Conservation (phyloP, 345 rosid genomes). For the Citrus reticulata region DNA sequence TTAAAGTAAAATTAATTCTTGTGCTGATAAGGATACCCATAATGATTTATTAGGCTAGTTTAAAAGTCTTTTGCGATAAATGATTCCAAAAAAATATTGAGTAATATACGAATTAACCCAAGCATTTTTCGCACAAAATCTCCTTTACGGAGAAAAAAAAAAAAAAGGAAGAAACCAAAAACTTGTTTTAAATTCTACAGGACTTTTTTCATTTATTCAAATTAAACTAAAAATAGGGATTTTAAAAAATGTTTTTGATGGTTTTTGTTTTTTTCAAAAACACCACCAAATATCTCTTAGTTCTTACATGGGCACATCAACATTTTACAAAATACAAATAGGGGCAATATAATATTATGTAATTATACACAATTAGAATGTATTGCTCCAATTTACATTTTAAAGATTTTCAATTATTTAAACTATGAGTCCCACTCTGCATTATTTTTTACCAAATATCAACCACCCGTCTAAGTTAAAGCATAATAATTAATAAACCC, state of each 20-base stretch:
- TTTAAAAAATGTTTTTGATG: no score
- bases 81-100: background rate
- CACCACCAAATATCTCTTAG: no score
- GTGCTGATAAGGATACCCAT: background rate
- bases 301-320: no score
- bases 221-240: no score
- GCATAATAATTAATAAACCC: no score
- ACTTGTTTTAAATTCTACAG: background rate
- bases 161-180: background rate
- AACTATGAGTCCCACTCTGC: no score
- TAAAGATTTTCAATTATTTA: background rate
- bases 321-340: no score
- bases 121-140: background rate
- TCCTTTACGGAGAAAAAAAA: rapidly evolving
- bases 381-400: background rate
- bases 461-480: background rate
- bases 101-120: background rate
- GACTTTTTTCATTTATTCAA: no score
- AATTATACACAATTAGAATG: background rate
- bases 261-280: no score
- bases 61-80: background rate
- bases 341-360: no score
- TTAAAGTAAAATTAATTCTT: background rate
- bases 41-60: background rate
- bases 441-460: no score